These are phyloP conservation scores for Picochlorum sp. DNA, from an alignment of 139 green algal genomes.

Conservation along the genomic window DNA sequence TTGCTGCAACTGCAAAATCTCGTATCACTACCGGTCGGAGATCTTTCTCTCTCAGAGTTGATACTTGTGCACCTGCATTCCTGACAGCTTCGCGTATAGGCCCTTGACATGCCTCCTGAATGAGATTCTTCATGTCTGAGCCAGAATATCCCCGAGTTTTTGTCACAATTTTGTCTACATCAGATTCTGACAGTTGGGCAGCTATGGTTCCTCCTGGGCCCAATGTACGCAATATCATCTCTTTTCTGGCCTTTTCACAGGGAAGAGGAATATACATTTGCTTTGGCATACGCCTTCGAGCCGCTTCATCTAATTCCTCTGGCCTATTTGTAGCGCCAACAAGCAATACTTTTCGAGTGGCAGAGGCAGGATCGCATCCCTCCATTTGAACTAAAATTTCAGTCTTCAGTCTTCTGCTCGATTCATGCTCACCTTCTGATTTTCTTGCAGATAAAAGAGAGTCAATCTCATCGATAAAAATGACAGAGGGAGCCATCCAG, in stretches of 20 bases:
- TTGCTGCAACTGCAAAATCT: constrained; percentile 67
- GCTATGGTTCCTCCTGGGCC: constrained; percentile 13
- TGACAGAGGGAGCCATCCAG: constrained; percentile 79
- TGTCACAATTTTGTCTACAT: constrained; percentile 67
- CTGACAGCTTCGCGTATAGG: constrained; percentile 67
- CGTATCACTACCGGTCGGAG: constrained; percentile 60
- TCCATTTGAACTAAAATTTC: constrained; percentile 98
- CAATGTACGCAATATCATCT: constrained; percentile 20
- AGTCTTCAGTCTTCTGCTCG: constrained; percentile 90
- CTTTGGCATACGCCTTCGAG: constrained; percentile 89
- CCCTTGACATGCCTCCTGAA: constrained; percentile 87
- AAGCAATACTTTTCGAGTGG: constrained; percentile 63
- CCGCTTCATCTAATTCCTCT: constrained; percentile 96
- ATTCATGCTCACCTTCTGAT: constrained; percentile 91
- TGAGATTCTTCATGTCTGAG: constrained; percentile 86
- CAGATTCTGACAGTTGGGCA: constrained; percentile 34
- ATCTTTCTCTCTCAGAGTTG: constrained; percentile 40
- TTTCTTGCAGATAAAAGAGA: constrained; percentile 87
- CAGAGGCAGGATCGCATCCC: constrained; percentile 39
- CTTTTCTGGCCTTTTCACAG: constrained; percentile 7
- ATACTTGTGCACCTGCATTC: constrained; percentile 6
- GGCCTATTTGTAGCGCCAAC: constrained; percentile 94
- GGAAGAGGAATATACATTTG: constrained; percentile 98
- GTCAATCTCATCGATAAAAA: constrained; percentile 99
- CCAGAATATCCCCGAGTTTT: constrained; percentile 65